Evolutionary conservation across 2,329 filamentous ascomycete species (phyloP).

Genomic region (Ustilaginoidea virens): DNA sequence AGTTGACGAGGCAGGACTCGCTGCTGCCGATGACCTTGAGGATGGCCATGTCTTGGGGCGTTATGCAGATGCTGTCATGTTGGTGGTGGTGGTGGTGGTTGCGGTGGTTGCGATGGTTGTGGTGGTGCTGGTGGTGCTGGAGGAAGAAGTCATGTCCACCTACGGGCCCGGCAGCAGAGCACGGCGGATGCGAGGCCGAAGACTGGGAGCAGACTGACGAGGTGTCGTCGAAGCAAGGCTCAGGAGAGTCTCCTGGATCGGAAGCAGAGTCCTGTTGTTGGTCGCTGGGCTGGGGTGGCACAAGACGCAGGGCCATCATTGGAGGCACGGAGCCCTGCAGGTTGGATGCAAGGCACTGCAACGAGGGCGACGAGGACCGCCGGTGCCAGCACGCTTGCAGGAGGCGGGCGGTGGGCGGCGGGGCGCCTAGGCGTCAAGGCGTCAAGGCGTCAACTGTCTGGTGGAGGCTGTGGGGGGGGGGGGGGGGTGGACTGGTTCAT

Average conservation of each 20-base stretch:
- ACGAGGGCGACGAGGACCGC: slow-evolving; percentile 1
- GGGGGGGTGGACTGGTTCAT: no score
- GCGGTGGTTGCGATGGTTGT: slow-evolving; percentile 10
- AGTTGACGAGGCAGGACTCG: slow-evolving; percentile 4
- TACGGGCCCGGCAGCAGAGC: slow-evolving; percentile 3
- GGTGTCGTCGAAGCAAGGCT: slow-evolving; percentile 7
- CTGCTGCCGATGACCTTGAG: slow-evolving; percentile 8
- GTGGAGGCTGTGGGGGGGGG: no score
- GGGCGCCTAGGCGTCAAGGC: no score
- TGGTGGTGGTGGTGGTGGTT: no score
- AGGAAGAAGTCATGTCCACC: slow-evolving; percentile 3
- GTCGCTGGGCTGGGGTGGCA: slow-evolving; percentile 8
- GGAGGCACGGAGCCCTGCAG: slow-evolving; percentile 11
- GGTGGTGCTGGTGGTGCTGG: slow-evolving; percentile 7
- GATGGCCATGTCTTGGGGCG: slow-evolving; percentile 10
- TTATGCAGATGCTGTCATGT: slow-evolving; percentile 10
- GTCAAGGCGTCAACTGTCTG: no score
- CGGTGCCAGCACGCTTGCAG: neutral
- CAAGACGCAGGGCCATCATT: slow-evolving; percentile 12
- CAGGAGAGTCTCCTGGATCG: slow-evolving; percentile 8
- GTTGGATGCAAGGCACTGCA: slow-evolving; percentile 9
- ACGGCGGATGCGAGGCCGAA: slow-evolving; percentile 6
- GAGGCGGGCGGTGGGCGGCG: neutral
- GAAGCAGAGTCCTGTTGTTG: slow-evolving; percentile 10
- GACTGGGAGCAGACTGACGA: slow-evolving; percentile 6